Percentiles rank a stretch among this genome's conserved stretches.
Conservation (phyloP, 768 basidiomycete species). For the Lactarius deliciosus region DNA sequence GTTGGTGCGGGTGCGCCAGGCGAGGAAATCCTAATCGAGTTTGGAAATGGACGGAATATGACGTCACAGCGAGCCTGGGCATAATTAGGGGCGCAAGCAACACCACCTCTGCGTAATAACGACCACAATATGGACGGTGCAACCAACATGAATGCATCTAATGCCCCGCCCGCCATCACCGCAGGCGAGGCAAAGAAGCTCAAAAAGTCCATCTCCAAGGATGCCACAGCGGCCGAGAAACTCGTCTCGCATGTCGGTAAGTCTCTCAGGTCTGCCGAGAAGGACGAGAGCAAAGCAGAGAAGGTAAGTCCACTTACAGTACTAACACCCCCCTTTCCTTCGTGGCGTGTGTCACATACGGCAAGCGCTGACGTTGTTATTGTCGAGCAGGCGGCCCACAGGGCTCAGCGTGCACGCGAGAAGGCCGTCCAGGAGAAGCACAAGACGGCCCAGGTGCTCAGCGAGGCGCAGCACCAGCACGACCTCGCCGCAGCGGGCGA, state of each 20-base stretch:
- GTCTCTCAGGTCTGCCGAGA: slow-evolving; percentile 51
- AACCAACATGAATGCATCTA: slow-evolving; percentile 17
- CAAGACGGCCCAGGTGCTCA: slow-evolving; percentile 48
- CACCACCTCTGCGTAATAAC: neutral
- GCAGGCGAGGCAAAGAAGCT: slow-evolving; percentile 33
- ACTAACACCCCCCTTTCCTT: neutral
- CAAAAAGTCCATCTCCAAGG: slow-evolving; percentile 48
- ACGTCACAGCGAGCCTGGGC: neutral
- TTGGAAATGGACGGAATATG: neutral
- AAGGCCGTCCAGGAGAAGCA: slow-evolving; percentile 54
- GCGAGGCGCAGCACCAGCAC: slow-evolving; percentile 53
- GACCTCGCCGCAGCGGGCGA: slow-evolving; percentile 47
- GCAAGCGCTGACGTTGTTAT: neutral
- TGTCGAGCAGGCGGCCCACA: slow-evolving; percentile 41
- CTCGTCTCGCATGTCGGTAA: slow-evolving; percentile 36
- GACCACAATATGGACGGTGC: slow-evolving; percentile 6
- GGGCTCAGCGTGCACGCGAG: slow-evolving; percentile 46
- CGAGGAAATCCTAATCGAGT: neutral
- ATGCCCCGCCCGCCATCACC: neutral
- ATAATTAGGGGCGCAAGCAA: neutral
- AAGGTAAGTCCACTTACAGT: slow-evolving; percentile 38
- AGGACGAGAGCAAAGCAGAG: slow-evolving; percentile 53
- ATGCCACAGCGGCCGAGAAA: slow-evolving; percentile 48
- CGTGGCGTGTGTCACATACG: no score
- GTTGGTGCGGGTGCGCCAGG: neutral